phyloP scores from a whole-genome alignment of 2,329 filamentous ascomycete species.

The Plenodomus lindquistii region DNA sequence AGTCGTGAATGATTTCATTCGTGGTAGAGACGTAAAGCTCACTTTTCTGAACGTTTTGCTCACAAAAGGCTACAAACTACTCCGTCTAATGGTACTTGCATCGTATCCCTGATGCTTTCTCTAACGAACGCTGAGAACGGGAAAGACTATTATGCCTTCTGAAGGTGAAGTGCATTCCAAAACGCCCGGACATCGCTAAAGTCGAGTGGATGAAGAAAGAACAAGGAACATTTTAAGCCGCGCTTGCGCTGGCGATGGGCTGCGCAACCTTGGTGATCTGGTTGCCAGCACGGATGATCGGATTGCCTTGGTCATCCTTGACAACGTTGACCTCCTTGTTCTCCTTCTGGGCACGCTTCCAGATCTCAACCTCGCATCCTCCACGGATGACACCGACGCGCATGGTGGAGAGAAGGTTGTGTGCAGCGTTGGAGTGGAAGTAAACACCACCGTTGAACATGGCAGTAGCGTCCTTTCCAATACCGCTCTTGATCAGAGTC shows the following conservation, averaged over 20 bases:
- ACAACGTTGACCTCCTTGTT: slow-evolving; percentile 76
- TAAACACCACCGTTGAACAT: slow-evolving; percentile 52
- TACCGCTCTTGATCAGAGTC: slow-evolving; percentile 47
- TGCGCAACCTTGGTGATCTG: slow-evolving; percentile 83
- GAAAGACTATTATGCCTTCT: slow-evolving; percentile 30
- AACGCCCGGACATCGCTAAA: slow-evolving; percentile 41
- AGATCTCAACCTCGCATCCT: slow-evolving; percentile 50
- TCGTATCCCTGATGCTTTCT: slow-evolving; percentile 17
- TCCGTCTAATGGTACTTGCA: slow-evolving; percentile 33
- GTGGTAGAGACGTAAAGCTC: slow-evolving; percentile 21
- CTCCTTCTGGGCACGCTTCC: slow-evolving; percentile 49
- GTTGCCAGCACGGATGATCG: slow-evolving; percentile 81
- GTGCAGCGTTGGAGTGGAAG: slow-evolving; percentile 48
- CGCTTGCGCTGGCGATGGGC: slow-evolving; percentile 80
- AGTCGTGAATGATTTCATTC: slow-evolving; percentile 16
- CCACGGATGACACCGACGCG: slow-evolving; percentile 49
- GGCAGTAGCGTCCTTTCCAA: slow-evolving; percentile 50
- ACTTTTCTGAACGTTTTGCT: slow-evolving; percentile 25
- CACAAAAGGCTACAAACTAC: slow-evolving; percentile 29
- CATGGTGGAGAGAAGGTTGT: slow-evolving; percentile 50
- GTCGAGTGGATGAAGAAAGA: slow-evolving; percentile 7
- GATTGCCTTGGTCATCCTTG: slow-evolving; percentile 78
- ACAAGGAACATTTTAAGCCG: slow-evolving; percentile 59
- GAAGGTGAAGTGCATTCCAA: slow-evolving; percentile 23
- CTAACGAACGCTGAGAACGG: slow-evolving; percentile 35